phyloP scores from a whole-genome alignment of 2,329 filamentous ascomycete genomes.

The Dothistroma septosporum region DNA sequence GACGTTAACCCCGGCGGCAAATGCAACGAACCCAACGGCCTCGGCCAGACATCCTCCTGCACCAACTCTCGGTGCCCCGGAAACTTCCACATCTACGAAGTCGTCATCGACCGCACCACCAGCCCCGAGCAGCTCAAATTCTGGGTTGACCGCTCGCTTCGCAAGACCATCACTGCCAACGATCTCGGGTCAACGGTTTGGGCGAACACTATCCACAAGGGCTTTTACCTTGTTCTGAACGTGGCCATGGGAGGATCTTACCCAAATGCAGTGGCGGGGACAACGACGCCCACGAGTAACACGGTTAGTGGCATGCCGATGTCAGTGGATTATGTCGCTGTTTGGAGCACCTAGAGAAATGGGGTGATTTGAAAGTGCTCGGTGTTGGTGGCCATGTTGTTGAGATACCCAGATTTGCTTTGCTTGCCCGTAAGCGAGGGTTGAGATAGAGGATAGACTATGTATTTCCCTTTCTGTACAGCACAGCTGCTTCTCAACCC shows the following conservation, averaged over 20 bases:
- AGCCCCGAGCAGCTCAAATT: conserved; percentile 26
- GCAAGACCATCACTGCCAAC: conserved; percentile 22
- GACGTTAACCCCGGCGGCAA: conserved; percentile 32
- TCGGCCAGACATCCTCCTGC: conserved; percentile 18
- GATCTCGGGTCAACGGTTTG: conserved; percentile 26
- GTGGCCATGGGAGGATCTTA: conserved; percentile 32
- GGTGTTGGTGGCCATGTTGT: neutral
- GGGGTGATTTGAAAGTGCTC: neutral
- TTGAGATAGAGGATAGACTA: neutral
- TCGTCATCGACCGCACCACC: conserved; percentile 28
- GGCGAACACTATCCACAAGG: conserved; percentile 26
- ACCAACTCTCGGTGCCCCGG: conserved; percentile 20
- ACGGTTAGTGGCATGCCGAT: conserved; percentile 20
- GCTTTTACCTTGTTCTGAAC: conserved; percentile 30
- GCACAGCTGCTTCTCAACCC: no score
- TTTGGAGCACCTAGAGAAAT: conserved; percentile 18
- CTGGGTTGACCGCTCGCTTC: conserved; percentile 26
- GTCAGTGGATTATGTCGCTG: conserved; percentile 25
- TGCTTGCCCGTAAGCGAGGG: neutral
- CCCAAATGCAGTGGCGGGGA: conserved; percentile 27
- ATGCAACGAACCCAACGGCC: conserved; percentile 30
- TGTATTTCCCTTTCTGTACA: neutral
- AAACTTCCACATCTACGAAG: conserved; percentile 32
- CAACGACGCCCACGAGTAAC: conserved; percentile 23
- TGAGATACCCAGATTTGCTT: neutral